Base-by-base conservation (phyloP, 345 rosid genomes). In the Camelina sativa region DNA sequence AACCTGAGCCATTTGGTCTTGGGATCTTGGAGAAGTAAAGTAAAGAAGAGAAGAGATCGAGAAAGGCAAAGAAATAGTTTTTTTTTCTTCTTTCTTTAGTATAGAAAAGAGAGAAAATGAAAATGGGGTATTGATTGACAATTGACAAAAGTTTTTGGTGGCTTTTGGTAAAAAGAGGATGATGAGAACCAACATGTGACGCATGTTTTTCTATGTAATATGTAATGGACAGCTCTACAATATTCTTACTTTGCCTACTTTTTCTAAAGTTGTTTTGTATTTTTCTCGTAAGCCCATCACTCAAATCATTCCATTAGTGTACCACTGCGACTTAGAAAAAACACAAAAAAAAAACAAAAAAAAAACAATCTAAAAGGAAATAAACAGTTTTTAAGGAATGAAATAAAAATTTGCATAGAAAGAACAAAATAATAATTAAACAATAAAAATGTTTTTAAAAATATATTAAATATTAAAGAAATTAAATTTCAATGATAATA, bases 1-100 rank as follows among this genome's bases (percentile, higher is more conserved):
- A 74, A 89, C 92, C 92, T 86, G 95, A 55, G 90, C 92, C 95
- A 89, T 87, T 41, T 41, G 35, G 37, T 59, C 56, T 50, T 43
- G 51, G 68, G 43, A 65, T 66, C 68, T 65, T 72, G 64, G 52
- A 66, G 23, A 48, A 48, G n/a, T 7, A 52, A 34, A 66, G 59
- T 1, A 34, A 2, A 34, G 41, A 48, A 65, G 64, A 72, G 73
- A 50, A 28, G 69, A 58, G 72, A 77, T 71, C 68, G 62, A 77
- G 72, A 57, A 56, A 59, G 6, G 64, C 72, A 25, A 72, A 69
- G 0, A 25, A 72, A 69, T 0, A 58, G 32, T 50, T 63, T n/a
- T 51, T 38, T 12, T 37, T 37, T 51, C 30, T 17, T 37, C 23
- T 13, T 28, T 25, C 4, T 3, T 0, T 46, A 41, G 11, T 10